These are phyloP conservation scores for Fusarium odoratissimum DNA, from an alignment of 2,329 filamentous ascomycete species.

Conservation along the genomic window DNA sequence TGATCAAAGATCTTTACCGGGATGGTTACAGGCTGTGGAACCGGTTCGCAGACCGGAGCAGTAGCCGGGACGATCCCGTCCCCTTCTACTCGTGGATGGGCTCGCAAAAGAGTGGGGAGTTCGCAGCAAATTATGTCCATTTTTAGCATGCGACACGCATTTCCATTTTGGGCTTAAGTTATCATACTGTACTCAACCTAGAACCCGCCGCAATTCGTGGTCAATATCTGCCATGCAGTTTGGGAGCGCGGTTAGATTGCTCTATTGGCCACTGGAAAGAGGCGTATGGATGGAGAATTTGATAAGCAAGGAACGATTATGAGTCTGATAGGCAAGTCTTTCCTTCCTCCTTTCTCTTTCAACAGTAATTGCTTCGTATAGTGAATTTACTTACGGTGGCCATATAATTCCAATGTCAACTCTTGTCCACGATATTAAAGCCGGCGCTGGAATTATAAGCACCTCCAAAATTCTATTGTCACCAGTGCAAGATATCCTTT, in stretches of 20 bases:
- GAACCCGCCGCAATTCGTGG: not conserved
- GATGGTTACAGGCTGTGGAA: not conserved
- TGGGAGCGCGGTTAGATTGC: too few relatives aligned
- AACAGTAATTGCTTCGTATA: not conserved
- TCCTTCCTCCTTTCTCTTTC: not conserved
- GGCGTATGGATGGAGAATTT: not conserved
- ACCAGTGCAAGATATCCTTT: not conserved
- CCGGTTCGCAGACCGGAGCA: not conserved
- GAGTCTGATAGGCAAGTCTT: not conserved
- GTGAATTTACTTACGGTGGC: too few relatives aligned
- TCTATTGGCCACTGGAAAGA: not conserved
- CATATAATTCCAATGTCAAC: not conserved
- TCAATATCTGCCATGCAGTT: not conserved
- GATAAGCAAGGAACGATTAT: not conserved
- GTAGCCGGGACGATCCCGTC: not conserved
- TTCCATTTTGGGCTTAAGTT: not conserved
- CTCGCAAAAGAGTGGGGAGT: not conserved
- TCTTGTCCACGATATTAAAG: not conserved
- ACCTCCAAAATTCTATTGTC: not conserved
- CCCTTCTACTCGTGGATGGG: not conserved
- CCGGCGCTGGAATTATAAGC: not conserved
- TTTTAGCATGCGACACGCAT: not conserved
- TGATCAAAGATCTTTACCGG: too few relatives aligned
- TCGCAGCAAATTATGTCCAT: not conserved
- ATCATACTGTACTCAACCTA: fast-evolving